Evolutionary conservation across 1,139 yeast species (phyloP).

Genomic region (Sugiyamaella sp.): DNA sequence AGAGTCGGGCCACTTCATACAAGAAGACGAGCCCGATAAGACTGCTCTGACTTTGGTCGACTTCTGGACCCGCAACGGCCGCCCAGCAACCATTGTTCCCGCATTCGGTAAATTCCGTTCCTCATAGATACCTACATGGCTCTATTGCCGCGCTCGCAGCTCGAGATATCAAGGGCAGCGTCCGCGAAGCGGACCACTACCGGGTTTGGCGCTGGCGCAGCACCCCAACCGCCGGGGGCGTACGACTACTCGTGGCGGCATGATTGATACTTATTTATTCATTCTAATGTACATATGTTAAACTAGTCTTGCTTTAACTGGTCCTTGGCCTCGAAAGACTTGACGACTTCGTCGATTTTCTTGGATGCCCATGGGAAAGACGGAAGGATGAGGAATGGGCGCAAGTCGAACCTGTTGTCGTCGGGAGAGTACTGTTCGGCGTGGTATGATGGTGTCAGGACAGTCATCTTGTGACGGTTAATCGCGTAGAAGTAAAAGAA

Average conservation of each 20-base stretch:
- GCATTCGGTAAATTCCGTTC: slow-evolving; percentile 38
- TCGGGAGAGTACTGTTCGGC: slow-evolving; percentile 98
- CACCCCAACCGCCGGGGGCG: too few relatives aligned
- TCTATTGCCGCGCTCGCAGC: too few relatives aligned
- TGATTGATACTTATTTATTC: too few relatives aligned
- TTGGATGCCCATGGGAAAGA: slow-evolving; percentile 86
- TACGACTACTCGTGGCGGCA: too few relatives aligned
- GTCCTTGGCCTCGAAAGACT: slow-evolving; percentile 26
- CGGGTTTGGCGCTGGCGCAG: too few relatives aligned
- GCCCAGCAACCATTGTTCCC: slow-evolving; percentile 38
- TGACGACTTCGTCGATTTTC: slow-evolving; percentile 78
- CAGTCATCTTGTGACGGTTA: slow-evolving; percentile 95
- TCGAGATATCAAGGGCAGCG: too few relatives aligned
- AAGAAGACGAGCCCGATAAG: slow-evolving; percentile 81
- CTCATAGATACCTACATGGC: not conserved
- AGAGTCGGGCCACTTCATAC: slow-evolving; percentile 87
- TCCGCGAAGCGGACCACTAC: too few relatives aligned
- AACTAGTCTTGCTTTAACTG: slow-evolving; percentile 5
- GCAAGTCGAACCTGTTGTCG: slow-evolving; percentile 90
- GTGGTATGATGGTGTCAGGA: slow-evolving; percentile 93
- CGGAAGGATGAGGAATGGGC: slow-evolving; percentile 94
- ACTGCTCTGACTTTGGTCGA: slow-evolving; percentile 55
- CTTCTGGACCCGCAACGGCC: slow-evolving; percentile 56
- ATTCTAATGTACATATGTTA: not conserved
- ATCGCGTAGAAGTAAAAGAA: slow-evolving; percentile 93